Conservation (phyloP, 257 asterid species). For the Haberlea rhodopensis region DNA sequence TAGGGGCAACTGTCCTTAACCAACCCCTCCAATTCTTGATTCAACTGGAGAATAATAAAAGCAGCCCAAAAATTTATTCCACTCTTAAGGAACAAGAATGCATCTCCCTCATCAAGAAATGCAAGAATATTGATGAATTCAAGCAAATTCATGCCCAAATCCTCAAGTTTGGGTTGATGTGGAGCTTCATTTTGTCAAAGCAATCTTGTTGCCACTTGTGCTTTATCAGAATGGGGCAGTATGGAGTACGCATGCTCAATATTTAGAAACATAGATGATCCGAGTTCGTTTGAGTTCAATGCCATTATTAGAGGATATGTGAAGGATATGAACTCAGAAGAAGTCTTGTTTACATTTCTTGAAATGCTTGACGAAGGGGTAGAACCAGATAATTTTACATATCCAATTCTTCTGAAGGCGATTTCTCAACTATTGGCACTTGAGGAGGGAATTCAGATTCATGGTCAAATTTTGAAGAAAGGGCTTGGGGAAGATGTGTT, state of each 20-base stretch:
- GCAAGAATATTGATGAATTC: slow-evolving; percentile 50
- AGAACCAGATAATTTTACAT: slow-evolving; percentile 62
- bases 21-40: slow-evolving; percentile 44
- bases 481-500: slow-evolving; percentile 60
- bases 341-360: slow-evolving; percentile 43
- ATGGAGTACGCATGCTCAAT: slow-evolving; percentile 80
- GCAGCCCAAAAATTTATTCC: slow-evolving; percentile 38
- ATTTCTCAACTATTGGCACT: slow-evolving; percentile 38
- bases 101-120: slow-evolving; percentile 50
- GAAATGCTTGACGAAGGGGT: slow-evolving; percentile 61
- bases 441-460: slow-evolving; percentile 60
- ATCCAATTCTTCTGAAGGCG: slow-evolving; percentile 62
- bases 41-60: slow-evolving; percentile 33
- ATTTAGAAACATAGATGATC: slow-evolving; percentile 48
- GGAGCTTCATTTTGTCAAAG: slow-evolving; percentile 58
- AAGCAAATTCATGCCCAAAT: slow-evolving; percentile 65
- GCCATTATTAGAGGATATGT: slow-evolving; percentile 61
- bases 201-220: slow-evolving; percentile 73
- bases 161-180: slow-evolving; percentile 61
- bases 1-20: slow-evolving; percentile 55
- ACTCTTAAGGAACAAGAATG: slow-evolving; percentile 57
- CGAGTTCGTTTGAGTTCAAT: slow-evolving; percentile 63
- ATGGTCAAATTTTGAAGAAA: slow-evolving; percentile 57
- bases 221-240: slow-evolving; percentile 81
- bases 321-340: slow-evolving; percentile 43